These are phyloP conservation scores for Gamarada debralockiae DNA, from an alignment of 495 filamentous ascomycete species.

Conservation along the genomic window DNA sequence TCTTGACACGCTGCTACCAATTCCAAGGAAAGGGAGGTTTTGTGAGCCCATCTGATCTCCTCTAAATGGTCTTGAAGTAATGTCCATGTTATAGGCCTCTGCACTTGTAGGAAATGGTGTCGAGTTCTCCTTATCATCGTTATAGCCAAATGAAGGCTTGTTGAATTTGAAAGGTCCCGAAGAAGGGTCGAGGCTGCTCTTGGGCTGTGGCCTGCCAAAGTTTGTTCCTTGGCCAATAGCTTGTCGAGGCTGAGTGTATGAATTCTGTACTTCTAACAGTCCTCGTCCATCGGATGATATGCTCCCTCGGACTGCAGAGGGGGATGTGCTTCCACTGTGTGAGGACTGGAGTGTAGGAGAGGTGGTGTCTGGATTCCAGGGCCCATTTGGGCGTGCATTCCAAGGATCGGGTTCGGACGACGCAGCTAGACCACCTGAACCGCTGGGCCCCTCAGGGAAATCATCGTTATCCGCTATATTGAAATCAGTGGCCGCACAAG, in stretches of 20 bases:
- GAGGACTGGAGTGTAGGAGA: constrained; percentile 37
- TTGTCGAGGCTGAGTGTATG: constrained; percentile 34
- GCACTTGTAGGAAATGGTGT: constrained; percentile 11
- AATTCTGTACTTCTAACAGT: constrained; percentile 37
- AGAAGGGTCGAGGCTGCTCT: constrained; percentile 26
- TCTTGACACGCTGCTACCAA: constrained; percentile 20
- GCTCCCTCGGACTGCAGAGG: constrained; percentile 40
- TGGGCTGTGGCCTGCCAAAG: constrained; percentile 16
- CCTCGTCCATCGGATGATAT: constrained; percentile 35
- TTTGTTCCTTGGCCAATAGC: constrained; percentile 16
- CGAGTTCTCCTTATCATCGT: constrained; percentile 30
- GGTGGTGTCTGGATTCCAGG: constrained; percentile 54
- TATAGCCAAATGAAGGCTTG: constrained; percentile 20
- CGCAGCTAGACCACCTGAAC: constrained; percentile 61
- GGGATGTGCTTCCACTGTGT: constrained; percentile 46
- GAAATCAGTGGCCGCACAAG: constrained; percentile 10
- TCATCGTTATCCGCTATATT: constrained; percentile 15
- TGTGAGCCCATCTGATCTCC: neutral
- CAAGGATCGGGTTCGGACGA: constrained; percentile 62
- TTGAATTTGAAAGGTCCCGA: constrained; percentile 23
- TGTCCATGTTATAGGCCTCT: constrained; percentile 13
- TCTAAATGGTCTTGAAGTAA: constrained; percentile 6
- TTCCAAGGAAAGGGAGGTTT: constrained; percentile 6
- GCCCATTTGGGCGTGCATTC: constrained; percentile 40
- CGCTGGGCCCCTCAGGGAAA: constrained; percentile 39